These are phyloP conservation scores for Corinectria fuckeliana DNA, from an alignment of 2,329 filamentous ascomycete genomes.

Conservation along the genomic window DNA sequence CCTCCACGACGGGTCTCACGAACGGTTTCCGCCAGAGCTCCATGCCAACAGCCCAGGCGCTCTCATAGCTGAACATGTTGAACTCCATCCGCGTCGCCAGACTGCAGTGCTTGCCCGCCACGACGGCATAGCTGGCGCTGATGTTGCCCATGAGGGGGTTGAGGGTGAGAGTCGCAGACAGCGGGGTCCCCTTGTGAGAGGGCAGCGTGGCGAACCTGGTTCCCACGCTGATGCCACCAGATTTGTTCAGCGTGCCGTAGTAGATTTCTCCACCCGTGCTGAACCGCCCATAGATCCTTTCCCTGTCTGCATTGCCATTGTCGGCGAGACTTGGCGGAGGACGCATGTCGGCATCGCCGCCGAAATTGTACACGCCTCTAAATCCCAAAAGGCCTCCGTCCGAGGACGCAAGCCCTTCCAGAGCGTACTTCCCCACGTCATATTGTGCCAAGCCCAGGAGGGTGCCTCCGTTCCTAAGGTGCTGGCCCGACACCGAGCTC, in stretches of 20 bases:
- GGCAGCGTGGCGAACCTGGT: constrained; percentile 88
- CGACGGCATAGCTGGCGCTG: constrained; percentile 89
- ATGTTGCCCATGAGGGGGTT: constrained; percentile 96
- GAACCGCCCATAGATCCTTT: constrained; percentile 79
- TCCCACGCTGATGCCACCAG: constrained; percentile 87
- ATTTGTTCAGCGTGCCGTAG: constrained; percentile 94
- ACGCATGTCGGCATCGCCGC: constrained; percentile 64
- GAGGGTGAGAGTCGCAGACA: constrained; percentile 90
- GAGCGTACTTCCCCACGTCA: constrained; percentile 84
- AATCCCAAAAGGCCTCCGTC: constrained; percentile 89
- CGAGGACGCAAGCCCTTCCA: constrained; percentile 90
- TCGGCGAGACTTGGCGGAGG: constrained; percentile 24
- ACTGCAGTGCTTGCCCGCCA: constrained; percentile 81
- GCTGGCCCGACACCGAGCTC: constrained; percentile 76
- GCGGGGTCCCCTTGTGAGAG: constrained; percentile 80
- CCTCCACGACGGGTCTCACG: constrained; percentile 46
- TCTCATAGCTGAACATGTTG: constrained; percentile 98
- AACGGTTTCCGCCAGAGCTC: constrained; percentile 83
- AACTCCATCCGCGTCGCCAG: constrained; percentile 94
- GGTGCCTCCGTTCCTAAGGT: constrained; percentile 77
- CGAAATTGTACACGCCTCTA: constrained; percentile 93
- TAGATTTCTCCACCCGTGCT: constrained; percentile 93
- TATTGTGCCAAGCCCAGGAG: constrained; percentile 77
- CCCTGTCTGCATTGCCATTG: constrained; percentile 49
- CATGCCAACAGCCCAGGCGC: constrained; percentile 87